Percentiles rank a stretch among this genome's conserved stretches.
Conservation (phyloP, 768 basidiomycete species). For the Pisolithus orientalis region DNA sequence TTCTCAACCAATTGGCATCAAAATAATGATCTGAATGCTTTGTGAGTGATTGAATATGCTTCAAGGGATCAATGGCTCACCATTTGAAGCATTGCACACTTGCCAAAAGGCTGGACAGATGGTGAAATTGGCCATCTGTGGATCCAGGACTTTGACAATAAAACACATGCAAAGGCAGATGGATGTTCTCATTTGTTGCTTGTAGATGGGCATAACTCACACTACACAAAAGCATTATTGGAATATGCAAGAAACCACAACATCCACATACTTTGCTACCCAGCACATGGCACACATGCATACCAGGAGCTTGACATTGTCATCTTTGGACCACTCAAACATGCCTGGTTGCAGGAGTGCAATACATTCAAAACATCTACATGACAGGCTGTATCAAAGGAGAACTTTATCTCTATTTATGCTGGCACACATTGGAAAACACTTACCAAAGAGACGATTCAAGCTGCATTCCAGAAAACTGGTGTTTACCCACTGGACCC, state of each 20-base stretch:
- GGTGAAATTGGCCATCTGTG: slow-evolving; percentile 18
- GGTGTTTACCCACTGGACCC: slow-evolving; percentile 29
- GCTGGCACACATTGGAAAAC: slow-evolving; percentile 4
- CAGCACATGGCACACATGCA: slow-evolving; percentile 13
- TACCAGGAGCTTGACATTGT: slow-evolving; percentile 42
- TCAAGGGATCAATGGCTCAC: background rate
- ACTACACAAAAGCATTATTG: slow-evolving; percentile 34
- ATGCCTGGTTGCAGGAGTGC: slow-evolving; percentile 15
- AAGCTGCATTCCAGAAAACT: slow-evolving; percentile 21
- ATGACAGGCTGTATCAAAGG: background rate
- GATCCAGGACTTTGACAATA: slow-evolving; percentile 27
- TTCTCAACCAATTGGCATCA: too few relatives aligned
- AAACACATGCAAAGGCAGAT: slow-evolving; percentile 28
- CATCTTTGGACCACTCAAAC: slow-evolving; percentile 29
- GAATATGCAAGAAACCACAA: slow-evolving; percentile 28
- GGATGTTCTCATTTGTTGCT: slow-evolving; percentile 28
- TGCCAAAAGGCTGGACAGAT: slow-evolving; percentile 24
- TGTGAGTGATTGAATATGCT: too few relatives aligned
- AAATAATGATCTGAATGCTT: too few relatives aligned
- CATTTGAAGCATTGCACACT: slow-evolving; percentile 10
- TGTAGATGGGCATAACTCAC: slow-evolving; percentile 43
- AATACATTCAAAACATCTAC: background rate
- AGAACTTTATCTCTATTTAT: slow-evolving; percentile 14
- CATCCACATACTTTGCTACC: slow-evolving; percentile 41
- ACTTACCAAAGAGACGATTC: slow-evolving; percentile 16